Evolutionary conservation across 1,284 basidiomycete species (phyloP).

Genomic region (Papiliotrema fonsecae): DNA sequence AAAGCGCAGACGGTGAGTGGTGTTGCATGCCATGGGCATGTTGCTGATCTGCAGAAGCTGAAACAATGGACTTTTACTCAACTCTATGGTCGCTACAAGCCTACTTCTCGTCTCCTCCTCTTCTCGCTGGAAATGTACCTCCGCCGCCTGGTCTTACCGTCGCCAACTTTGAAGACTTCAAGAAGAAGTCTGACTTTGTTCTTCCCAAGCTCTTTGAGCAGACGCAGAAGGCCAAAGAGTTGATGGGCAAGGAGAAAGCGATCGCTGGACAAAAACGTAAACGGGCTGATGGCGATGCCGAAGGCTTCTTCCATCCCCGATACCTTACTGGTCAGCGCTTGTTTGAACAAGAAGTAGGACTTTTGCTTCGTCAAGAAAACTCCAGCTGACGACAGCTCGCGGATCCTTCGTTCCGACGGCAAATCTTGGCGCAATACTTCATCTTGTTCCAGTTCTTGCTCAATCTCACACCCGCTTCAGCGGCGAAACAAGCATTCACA

Average conservation of each 20-base stretch:
- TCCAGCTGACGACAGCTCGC: slow-evolving; percentile 20
- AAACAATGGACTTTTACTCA: slow-evolving; percentile 31
- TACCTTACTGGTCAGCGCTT: slow-evolving; percentile 41
- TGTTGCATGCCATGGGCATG: not conserved
- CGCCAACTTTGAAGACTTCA: slow-evolving; percentile 34
- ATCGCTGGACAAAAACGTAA: slow-evolving; percentile 22
- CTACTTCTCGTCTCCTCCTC: slow-evolving; percentile 43
- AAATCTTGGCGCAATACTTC: slow-evolving; percentile 45
- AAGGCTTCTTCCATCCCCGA: slow-evolving; percentile 39
- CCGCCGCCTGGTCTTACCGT: not conserved
- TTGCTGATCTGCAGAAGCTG: not conserved
- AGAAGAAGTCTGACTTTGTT: slow-evolving; percentile 35
- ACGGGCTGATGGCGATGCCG: slow-evolving; percentile 12
- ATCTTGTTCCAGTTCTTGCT: slow-evolving; percentile 47
- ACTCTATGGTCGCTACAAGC: slow-evolving; percentile 46
- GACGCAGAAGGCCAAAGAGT: slow-evolving; percentile 30
- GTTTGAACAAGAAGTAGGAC: slow-evolving; percentile 37
- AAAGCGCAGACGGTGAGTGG: not conserved
- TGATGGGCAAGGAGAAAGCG: slow-evolving; percentile 22
- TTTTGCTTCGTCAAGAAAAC: not conserved
- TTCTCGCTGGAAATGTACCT: slow-evolving; percentile 28
- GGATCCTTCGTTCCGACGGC: slow-evolving; percentile 44
- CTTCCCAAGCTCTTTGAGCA: slow-evolving; percentile 36
- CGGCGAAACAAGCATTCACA: slow-evolving; percentile 37
- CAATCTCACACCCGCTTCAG: slow-evolving; percentile 34